Evolutionary conservation across 2,329 filamentous ascomycete species (phyloP), one percentile per base, ranked within the genome.

Genomic region (Samsoniella hepiali): DNA sequence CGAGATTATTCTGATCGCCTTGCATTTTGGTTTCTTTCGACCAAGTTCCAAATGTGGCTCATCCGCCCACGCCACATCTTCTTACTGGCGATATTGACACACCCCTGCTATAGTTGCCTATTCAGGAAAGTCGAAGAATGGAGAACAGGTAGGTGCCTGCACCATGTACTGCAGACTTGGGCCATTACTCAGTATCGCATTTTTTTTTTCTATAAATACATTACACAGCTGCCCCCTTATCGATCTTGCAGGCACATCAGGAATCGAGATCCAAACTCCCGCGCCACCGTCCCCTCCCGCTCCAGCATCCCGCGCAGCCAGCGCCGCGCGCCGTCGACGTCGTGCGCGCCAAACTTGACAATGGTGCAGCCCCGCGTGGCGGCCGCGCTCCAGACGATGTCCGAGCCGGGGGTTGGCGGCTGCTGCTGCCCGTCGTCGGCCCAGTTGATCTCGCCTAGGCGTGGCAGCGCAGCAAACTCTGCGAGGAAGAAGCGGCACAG

Each of bases 301-400:
- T 79, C 78, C 53, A 94, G 76, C 82, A 96, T 88, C 9, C 79
- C 81, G 17, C 85, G 84, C 64, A 96, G 79, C 90, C 91, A 96
- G 42, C 81, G 76, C 66, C 89, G 85, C 91, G 17, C 91, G 15
- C 87, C 88, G 73, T 96, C 91, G 32, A 95, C 87, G 61, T 87
- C 88, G 61, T 81, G 81, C 3, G 91, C 90, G 2, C 90, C 90
- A 72, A 96, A 94, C 73, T 96, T 96, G 65, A 96, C 88, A n/a
- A 95, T 81, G 3, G 91, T 87, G 71, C 91, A 94, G 3, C 90
- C 88, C 53, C 91, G 82, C 40, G 93, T 84, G 38, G 82, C 82
- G 15, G 91, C 88, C n/a, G 88, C 90, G 27, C 90, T 91, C 90
- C 91, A 94, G 3, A 91, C 78, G 5, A 93, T 74, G 42, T 82